phyloP scores from a whole-genome alignment of 768 basidiomycete species.

The Boletus subparvulus region DNA sequence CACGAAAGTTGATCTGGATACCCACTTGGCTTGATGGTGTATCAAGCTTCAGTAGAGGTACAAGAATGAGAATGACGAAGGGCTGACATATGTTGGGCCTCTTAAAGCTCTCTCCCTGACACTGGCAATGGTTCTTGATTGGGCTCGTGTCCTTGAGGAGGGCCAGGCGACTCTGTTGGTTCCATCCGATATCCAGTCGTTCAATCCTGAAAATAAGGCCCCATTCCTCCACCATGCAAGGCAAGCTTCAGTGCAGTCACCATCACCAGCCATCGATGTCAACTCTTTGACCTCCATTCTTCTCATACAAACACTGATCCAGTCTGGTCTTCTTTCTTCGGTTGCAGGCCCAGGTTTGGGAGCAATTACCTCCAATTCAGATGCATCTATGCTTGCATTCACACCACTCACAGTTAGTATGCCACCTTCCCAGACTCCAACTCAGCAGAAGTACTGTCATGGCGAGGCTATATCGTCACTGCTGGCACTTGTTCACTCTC shows the following conservation, averaged over 20 bases:
- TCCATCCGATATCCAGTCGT: background rate
- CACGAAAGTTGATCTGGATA: background rate
- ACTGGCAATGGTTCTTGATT: background rate
- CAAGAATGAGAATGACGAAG: background rate
- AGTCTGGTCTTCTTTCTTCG: background rate
- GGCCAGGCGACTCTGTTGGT: background rate
- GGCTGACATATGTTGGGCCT: background rate
- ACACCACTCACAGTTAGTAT: too few species aligned
- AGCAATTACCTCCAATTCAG: too few species aligned
- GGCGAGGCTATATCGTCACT: fast-evolving
- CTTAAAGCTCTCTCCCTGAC: background rate
- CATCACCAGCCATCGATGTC: background rate
- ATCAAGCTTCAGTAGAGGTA: background rate
- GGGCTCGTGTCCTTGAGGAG: background rate
- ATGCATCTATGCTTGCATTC: too few species aligned
- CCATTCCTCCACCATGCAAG: background rate
- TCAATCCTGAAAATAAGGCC: conserved; percentile 2
- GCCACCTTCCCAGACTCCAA: too few species aligned
- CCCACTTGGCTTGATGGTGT: background rate
- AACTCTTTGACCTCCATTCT: background rate
- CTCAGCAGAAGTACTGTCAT: too few species aligned
- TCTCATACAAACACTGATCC: background rate
- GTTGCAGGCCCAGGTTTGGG: too few species aligned
- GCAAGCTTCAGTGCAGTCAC: background rate
- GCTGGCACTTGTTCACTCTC: too few species aligned